phyloP scores from a whole-genome alignment of 352 stramenopile genomes.

The Nothophytophthora sp. region DNA sequence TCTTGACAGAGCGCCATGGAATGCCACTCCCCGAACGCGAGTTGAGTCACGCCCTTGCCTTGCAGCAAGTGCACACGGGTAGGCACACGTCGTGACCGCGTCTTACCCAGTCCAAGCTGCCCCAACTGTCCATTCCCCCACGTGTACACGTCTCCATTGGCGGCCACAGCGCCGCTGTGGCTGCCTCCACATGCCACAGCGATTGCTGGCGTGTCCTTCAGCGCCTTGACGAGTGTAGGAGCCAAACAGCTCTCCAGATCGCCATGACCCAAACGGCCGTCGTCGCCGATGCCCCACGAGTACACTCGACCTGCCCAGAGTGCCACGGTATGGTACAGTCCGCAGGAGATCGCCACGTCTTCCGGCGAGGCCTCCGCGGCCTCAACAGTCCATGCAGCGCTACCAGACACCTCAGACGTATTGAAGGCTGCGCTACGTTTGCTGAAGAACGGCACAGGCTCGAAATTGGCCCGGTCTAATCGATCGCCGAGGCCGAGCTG shows the following conservation, averaged over 20 bases:
- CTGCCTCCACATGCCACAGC: conserved; percentile 54
- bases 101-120: conserved; percentile 49
- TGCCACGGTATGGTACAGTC: conserved; percentile 63
- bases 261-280: conserved; percentile 60
- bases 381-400: background rate
- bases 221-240: conserved; percentile 34
- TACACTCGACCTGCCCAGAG: conserved; percentile 43
- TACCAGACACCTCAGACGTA: background rate
- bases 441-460: conserved; percentile 53
- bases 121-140: conserved; percentile 63
- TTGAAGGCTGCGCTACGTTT: conserved; percentile 11
- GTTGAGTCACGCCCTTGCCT: conserved; percentile 42
- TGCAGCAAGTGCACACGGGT: conserved; percentile 46
- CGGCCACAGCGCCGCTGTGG: conserved; percentile 53
- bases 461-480: conserved; percentile 43
- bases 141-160: conserved; percentile 48
- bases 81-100: conserved; percentile 38
- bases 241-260: conserved; percentile 42
- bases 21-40: conserved; percentile 73
- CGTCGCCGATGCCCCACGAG: conserved; percentile 67
- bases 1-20: conserved; percentile 65
- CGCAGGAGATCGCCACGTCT: conserved; percentile 49
- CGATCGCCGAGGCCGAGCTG: conserved; percentile 64
- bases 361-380: conserved; percentile 11
- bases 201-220: conserved; percentile 35